Evolutionary conservation across 1,284 basidiomycete species (phyloP).

Genomic region (Malassezia pachydermatis): DNA sequence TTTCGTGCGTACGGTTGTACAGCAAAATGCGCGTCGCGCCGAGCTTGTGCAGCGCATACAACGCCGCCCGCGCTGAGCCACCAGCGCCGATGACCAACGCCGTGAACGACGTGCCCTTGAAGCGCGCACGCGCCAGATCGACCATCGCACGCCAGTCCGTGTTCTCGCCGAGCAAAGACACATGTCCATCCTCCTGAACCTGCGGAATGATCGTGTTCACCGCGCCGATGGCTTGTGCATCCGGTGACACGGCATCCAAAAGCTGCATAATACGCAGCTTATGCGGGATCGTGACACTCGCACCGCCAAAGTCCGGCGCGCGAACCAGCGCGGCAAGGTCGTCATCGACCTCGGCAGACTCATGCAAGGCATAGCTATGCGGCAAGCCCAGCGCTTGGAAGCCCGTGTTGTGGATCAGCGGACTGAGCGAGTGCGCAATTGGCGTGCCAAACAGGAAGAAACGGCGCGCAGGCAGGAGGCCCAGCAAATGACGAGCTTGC

Average conservation of each 20-base stretch:
- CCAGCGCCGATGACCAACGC: constrained; percentile 46
- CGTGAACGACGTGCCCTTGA: constrained; percentile 16
- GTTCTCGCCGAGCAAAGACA: constrained; percentile 37
- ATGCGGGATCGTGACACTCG: constrained; percentile 64
- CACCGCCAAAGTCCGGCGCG: constrained; percentile 74
- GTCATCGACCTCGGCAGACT: constrained; percentile 62
- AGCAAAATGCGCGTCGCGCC: constrained; percentile 35
- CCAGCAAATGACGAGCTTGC: constrained; percentile 66
- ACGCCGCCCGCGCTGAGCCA: constrained; percentile 41
- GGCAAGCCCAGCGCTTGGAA: constrained; percentile 74
- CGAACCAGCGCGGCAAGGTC: constrained; percentile 59
- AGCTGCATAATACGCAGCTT: constrained; percentile 37
- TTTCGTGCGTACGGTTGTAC: constrained; percentile 42
- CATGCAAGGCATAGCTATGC: constrained; percentile 54
- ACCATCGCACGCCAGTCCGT: constrained; percentile 46
- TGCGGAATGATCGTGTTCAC: constrained; percentile 44
- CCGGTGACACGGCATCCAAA: constrained; percentile 36
- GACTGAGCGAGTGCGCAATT: constrained; percentile 80
- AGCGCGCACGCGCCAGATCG: constrained; percentile 21
- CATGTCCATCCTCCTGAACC: constrained; percentile 10
- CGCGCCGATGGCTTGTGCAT: constrained; percentile 41
- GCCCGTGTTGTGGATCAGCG: constrained; percentile 81
- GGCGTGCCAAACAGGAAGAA: constrained; percentile 85
- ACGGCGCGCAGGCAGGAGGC: constrained; percentile 60
- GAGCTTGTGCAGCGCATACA: constrained; percentile 41